Conservation (phyloP, 2,329 filamentous ascomycete genomes). For the Trichoderma polysporum region DNA sequence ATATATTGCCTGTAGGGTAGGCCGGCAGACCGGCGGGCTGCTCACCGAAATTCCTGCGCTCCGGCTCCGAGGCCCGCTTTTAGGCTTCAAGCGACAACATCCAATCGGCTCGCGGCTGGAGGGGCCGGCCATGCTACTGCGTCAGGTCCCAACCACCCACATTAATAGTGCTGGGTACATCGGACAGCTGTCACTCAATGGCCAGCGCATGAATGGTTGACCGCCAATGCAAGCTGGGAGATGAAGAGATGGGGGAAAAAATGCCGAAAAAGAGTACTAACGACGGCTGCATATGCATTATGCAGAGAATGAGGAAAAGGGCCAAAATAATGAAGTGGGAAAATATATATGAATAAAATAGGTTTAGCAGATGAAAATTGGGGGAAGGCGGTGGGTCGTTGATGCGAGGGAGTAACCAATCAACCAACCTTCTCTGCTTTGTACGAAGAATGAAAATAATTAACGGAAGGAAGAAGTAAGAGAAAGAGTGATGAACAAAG, state of each 20-base stretch:
- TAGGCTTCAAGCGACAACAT: neutral
- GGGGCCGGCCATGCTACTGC: constrained; percentile 15
- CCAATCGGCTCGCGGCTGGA: constrained; percentile 15
- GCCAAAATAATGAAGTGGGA: neutral
- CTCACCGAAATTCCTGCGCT: constrained; percentile 7
- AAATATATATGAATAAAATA: neutral
- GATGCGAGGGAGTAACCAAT: neutral
- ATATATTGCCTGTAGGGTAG: neutral
- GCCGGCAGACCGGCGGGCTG: constrained; percentile 6
- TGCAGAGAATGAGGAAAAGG: constrained; percentile 13
- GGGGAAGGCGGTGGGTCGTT: neutral
- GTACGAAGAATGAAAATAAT: neutral
- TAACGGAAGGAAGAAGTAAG: neutral
- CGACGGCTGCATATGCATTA: constrained; percentile 11
- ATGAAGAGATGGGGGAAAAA: neutral
- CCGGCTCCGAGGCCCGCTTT: constrained; percentile 9
- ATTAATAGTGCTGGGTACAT: constrained; percentile 8
- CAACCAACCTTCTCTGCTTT: too few species aligned
- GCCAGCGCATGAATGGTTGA: constrained; percentile 13
- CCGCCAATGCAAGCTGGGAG: constrained; percentile 11
- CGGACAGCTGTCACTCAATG: neutral
- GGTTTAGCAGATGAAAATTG: neutral
- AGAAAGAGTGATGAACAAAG: neutral
- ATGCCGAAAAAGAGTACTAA: neutral
- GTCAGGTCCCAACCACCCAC: constrained; percentile 16